Conservation (phyloP, 139 green algal species). For the Asterochloris sp. region DNA sequence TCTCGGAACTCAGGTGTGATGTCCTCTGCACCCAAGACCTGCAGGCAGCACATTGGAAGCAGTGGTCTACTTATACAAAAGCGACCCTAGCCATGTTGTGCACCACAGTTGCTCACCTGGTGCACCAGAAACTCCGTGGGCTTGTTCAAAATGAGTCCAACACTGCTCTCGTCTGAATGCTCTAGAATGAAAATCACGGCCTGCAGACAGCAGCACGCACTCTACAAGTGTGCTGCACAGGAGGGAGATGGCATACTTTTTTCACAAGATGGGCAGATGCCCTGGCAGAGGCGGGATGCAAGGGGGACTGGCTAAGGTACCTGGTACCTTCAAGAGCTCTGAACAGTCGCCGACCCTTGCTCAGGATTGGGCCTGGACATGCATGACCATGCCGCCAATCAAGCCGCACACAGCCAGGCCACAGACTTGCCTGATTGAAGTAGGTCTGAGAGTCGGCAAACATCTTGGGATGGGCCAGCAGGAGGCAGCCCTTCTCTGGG, state of each 20-base stretch:
- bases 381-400: background rate
- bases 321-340: too few relatives aligned
- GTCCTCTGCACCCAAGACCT: constrained; percentile 12
- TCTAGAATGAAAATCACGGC: constrained; percentile 74
- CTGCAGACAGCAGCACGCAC: constrained; percentile 21
- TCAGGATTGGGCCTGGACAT: too few relatives aligned
- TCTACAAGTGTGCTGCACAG: too few relatives aligned
- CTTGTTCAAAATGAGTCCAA: constrained; percentile 84
- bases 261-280: too few relatives aligned
- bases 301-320: too few relatives aligned
- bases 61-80: too few relatives aligned
- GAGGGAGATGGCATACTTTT: too few relatives aligned
- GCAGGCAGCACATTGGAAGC: too few relatives aligned
- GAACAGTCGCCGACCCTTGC: too few relatives aligned
- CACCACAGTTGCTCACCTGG: constrained; percentile 1
- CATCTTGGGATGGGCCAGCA: constrained; percentile 72
- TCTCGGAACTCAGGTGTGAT: constrained; percentile 49
- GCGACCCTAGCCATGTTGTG: too few relatives aligned
- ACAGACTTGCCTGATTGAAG: constrained; percentile 55
- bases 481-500: constrained; percentile 75
- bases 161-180: constrained; percentile 50
- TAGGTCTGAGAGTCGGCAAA: constrained; percentile 70
- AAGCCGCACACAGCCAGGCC: background rate
- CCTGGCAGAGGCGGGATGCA: too few relatives aligned
- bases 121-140: constrained; percentile 54